Evolutionary conservation across 202 grass and related monocot species (phyloP).

Genomic region (Schoenoplectus triqueter): DNA sequence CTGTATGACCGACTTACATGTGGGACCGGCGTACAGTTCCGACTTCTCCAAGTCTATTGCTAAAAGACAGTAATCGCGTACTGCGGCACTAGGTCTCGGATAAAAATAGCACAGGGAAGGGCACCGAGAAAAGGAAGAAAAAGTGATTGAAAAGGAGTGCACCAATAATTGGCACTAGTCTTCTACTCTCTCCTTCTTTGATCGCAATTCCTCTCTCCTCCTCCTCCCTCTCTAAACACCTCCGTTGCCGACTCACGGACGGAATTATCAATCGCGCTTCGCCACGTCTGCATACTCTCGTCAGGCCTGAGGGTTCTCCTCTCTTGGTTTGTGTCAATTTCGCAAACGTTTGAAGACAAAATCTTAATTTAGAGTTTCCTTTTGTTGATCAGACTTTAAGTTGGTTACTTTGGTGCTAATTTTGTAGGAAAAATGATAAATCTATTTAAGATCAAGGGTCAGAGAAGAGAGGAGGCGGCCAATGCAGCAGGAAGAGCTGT

Average conservation of each 20-base stretch:
- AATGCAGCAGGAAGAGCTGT: constrained; percentile 53
- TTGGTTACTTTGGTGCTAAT: not conserved
- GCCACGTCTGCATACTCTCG: not conserved
- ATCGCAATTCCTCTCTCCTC: constrained; percentile 27
- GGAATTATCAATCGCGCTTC: not conserved
- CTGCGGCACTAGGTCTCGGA: not conserved
- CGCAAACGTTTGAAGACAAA: not conserved
- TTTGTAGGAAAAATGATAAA: constrained; percentile 61
- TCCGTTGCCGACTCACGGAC: not conserved
- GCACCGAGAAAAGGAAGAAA: not conserved
- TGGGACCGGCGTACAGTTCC: not conserved
- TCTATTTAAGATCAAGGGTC: constrained; percentile 82
- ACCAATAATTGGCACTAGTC: constrained; percentile 36
- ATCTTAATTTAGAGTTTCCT: not conserved
- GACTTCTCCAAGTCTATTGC: not conserved
- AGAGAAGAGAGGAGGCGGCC: constrained; percentile 61
- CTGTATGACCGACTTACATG: not conserved
- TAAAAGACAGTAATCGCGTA: not conserved
- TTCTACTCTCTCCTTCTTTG: not conserved
- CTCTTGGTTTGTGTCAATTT: constrained; percentile 11
- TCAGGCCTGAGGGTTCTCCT: not conserved
- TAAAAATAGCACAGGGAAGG: not conserved
- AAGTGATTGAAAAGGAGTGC: constrained; percentile 13
- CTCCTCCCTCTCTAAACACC: not conserved
- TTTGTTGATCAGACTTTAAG: not conserved